Base-by-base conservation (phyloP, 768 basidiomycete genomes). In the Mycena filopes region DNA sequence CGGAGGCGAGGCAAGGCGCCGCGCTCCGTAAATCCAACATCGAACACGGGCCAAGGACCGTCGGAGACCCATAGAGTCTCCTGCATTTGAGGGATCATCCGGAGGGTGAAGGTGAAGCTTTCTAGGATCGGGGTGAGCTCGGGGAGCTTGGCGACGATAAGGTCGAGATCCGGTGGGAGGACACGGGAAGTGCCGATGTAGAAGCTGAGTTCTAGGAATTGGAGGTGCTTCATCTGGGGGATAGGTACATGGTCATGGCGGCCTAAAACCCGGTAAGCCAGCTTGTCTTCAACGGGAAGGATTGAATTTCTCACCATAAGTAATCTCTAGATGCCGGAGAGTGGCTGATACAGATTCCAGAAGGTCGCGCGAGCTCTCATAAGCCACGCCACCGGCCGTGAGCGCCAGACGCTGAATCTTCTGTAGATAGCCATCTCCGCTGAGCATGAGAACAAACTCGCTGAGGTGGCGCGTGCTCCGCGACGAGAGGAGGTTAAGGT, bases 1-100 rank as follows among this genome's bases (percentile, higher is more conserved):
- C 46, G 46, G 16, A 63, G 61, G 2, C 36, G 61, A 26, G 54
- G 40, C 8, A 55, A 43, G 5, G n/a, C 45, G 29, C 59, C 28
- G 21, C 59, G 59, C 49, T 60, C 38, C 31, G 46, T 28, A 31
- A 61, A 61, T 13, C 60, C 60, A 9, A 42, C 31, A n/a, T 55
- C 61, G 28, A 63, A 63, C 5, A 26, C 5, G 10, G 45, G 46
- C 43, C 36, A 61, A 8, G 36, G 16, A 7, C 4, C 26, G 21
- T 23, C n/a, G 6, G 3, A 7, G 4, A 16, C 10, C 61, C 61
- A 63, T 2, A 46, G 46, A 5, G 41, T 18, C 21, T 63, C 61
- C n/a, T 46, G 53, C n/a, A 63, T 63, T 9, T 31, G 38, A 23
- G 61, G 54, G 20, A 55, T 40, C 38, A 49, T 42, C 20, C 20